Percentiles rank a stretch among this genome's conserved stretches.
Evolutionary conservation across 371 early-diverging fungal species (phyloP).

Genomic region (Modicella reniformis): DNA sequence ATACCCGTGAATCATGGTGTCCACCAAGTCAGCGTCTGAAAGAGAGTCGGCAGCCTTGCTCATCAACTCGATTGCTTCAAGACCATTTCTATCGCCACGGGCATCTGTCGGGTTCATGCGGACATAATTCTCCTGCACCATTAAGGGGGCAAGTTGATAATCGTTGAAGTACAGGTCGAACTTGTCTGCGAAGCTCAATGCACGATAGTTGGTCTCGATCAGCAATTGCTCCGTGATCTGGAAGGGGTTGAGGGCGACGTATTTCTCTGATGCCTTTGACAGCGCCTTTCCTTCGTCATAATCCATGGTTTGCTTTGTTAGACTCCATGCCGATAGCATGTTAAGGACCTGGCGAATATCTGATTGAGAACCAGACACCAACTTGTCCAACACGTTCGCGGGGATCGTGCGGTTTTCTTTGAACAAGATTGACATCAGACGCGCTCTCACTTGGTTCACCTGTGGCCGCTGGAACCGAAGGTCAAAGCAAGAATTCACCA

Average conservation of each 20-base stretch:
- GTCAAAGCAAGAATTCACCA: conserved; percentile 92
- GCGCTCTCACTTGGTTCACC: conserved; percentile 73
- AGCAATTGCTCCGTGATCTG: conserved; percentile 85
- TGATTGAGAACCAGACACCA: conserved; percentile 85
- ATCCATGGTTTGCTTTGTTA: conserved; percentile 71
- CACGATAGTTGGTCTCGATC: conserved; percentile 59
- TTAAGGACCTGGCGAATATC: conserved; percentile 99
- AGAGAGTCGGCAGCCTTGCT: conserved; percentile 93
- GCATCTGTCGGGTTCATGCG: conserved; percentile 50
- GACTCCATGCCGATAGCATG: conserved; percentile 88
- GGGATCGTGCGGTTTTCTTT: conserved; percentile 84
- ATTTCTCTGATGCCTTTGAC: conserved; percentile 73
- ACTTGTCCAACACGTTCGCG: conserved; percentile 86
- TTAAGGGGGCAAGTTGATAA: conserved; percentile 87
- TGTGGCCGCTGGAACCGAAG: conserved; percentile 84
- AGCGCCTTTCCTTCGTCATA: conserved; percentile 85
- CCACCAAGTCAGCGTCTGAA: conserved; percentile 88
- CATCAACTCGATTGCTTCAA: conserved; percentile 64
- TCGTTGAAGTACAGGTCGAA: conserved; percentile 96
- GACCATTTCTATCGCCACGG: conserved; percentile 5
- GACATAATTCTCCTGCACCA: conserved; percentile 86
- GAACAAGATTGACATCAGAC: conserved; percentile 79
- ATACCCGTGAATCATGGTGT: conserved; percentile 82
- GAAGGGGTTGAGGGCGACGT: conserved; percentile 83
- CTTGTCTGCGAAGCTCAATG: conserved; percentile 75